Percentiles rank a stretch among this genome's conserved stretches.
phyloP scores from a whole-genome alignment of 441 rosid genomes.

The Gossypium aridum region DNA sequence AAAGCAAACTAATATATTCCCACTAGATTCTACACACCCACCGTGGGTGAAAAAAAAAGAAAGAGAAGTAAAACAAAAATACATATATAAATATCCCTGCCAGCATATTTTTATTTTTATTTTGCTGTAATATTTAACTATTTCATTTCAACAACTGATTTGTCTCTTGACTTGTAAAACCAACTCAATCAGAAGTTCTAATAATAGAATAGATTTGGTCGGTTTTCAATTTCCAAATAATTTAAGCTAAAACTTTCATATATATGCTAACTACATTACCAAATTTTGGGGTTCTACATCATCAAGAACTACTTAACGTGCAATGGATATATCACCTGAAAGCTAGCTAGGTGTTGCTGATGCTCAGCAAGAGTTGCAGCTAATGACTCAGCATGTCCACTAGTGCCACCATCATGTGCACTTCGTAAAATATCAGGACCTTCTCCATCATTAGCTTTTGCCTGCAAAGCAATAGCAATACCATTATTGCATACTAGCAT shows the following conservation, averaged over 20 bases:
- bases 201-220: neutral
- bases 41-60: neutral
- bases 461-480: conserved; percentile 38
- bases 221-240: conserved; percentile 3
- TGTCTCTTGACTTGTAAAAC: neutral
- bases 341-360: conserved; percentile 97
- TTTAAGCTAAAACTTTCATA: neutral
- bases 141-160: neutral
- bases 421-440: conserved; percentile 93
- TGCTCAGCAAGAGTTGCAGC: conserved; percentile 90
- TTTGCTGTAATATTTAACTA: neutral
- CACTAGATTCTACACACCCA: neutral
- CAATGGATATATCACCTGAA: conserved; percentile 58
- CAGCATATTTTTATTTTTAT: neutral
- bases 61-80: neutral
- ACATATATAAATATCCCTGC: neutral
- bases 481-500: conserved; percentile 1
- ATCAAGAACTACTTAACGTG: neutral
- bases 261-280: conserved; percentile 3
- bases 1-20: neutral
- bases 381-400: conserved; percentile 90
- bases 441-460: conserved; percentile 94
- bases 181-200: neutral
- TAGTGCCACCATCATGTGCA: conserved; percentile 61
- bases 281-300: neutral